Base-by-base conservation (phyloP, 441 rosid species). In the Rhodomyrtus psidioides region DNA sequence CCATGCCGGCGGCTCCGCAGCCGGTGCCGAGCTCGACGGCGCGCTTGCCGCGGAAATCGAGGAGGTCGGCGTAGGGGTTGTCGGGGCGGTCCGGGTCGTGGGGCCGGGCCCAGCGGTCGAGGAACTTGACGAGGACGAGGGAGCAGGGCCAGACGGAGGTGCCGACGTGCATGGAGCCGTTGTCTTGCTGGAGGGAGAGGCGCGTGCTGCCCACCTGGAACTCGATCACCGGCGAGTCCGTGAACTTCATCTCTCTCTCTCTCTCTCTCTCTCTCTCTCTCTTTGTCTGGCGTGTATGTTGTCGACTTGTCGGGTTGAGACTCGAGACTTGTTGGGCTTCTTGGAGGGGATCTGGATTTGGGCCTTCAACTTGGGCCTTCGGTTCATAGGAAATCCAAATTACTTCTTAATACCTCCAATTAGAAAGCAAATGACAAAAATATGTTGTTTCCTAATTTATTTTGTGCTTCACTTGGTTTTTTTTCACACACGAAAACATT, bases 81-180 rank as follows among this genome's bases (percentile, higher is more conserved):
- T 9, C 91, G 46, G 92, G 55, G 82, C 30, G 65, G 81, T 28
- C 26, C 8, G 84, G n/a, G 55, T 10, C 13, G 51, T 74, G 86
- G 30, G 88, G 82, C 5, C 86, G 89, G 75, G 96, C 88, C 98
- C 98, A 95, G 60, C 99, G 96, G 30, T 96, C 98, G 85, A 89
- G 93, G 92, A 96, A 95, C 88, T 96, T 96, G 82, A 97, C 90
- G 87, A 96, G 98, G 84, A 96, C 95, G 21, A 95, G 90, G 81
- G 98, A 96, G 87, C 98, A 93, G 42, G 98, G 95, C 99, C 97
- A 96, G 12, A 95, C 95, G 90, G 98, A 94, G 85, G 98, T 95
- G 56, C 97, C 98, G 65, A 96, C 99, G 89, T 96, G 98, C 91
- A 94, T 90, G 53, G 99, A 92, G 12, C 90, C 92, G 86, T 95